phyloP scores from a whole-genome alignment of 139 green algal genomes.

The Dunaliella primolecta region DNA sequence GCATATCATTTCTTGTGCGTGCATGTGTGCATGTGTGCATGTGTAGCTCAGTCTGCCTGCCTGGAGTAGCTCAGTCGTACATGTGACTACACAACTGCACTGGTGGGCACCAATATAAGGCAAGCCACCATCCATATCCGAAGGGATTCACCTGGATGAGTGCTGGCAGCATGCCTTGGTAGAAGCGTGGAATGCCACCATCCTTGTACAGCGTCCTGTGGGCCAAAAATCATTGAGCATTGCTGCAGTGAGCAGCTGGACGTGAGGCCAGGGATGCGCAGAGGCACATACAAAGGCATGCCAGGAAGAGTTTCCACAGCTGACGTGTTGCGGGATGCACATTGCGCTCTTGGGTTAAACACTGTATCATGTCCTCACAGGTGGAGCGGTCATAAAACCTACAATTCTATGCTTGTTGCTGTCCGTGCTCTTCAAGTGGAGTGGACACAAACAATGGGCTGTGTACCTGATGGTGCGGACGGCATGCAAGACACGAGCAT shows the following conservation, averaged over 20 bases:
- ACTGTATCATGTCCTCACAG: no score
- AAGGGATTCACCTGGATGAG: conserved; percentile 75
- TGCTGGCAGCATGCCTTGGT: conserved; percentile 78
- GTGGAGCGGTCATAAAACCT: no score
- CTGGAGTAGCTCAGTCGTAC: not conserved
- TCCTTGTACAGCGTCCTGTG: conserved; percentile 81
- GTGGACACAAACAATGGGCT: not conserved
- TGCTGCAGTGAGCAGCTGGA: not conserved
- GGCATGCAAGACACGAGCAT: no score
- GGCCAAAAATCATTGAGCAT: conserved; percentile 64
- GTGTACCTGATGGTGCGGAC: not conserved
- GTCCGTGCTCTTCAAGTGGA: no score
- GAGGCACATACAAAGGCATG: not conserved
- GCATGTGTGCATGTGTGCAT: not conserved
- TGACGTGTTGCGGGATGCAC: no score
- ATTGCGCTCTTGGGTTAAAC: no score
- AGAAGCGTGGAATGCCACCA: conserved; percentile 88
- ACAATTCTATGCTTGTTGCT: no score
- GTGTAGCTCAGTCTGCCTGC: not conserved
- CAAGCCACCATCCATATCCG: no score
- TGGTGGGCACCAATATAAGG: no score
- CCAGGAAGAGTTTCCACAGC: no score
- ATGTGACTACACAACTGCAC: not conserved
- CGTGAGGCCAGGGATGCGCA: no score
- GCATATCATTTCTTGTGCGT: not conserved